A percentile compares a stretch with the other conserved stretches of the same genome.
These are phyloP conservation scores for Arthrocladium fulminans DNA, from an alignment of 2,329 filamentous ascomycete species.

Conservation along the genomic window DNA sequence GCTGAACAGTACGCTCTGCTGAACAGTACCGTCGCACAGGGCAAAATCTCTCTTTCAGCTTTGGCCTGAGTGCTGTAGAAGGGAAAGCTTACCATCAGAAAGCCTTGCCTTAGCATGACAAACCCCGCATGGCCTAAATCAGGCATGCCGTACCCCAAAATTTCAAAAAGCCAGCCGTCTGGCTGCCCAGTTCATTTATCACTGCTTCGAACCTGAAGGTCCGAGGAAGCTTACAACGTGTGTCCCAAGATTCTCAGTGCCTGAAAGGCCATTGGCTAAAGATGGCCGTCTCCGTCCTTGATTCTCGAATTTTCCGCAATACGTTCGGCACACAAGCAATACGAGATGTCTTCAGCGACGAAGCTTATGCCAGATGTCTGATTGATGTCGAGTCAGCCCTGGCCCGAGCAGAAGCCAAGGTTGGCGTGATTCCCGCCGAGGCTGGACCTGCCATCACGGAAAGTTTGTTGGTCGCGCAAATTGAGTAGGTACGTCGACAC, in stretches of 20 bases:
- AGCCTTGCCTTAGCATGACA: too few relatives aligned
- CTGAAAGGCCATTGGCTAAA: background rate
- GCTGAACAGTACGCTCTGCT: too few relatives aligned
- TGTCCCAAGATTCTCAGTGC: too few relatives aligned
- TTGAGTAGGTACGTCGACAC: constrained; percentile 14
- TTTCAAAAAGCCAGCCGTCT: too few relatives aligned
- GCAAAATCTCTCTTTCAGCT: too few relatives aligned
- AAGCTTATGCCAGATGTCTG: constrained; percentile 20
- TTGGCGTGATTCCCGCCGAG: constrained; percentile 21
- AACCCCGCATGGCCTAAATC: too few relatives aligned
- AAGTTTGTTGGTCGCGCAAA: constrained; percentile 10
- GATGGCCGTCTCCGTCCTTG: constrained; percentile 23
- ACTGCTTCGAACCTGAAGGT: background rate
- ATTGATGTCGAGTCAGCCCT: constrained; percentile 22
- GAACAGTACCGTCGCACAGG: too few relatives aligned
- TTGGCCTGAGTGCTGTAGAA: too few relatives aligned
- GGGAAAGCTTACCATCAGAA: too few relatives aligned
- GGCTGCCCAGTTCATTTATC: too few relatives aligned
- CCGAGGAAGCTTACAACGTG: background rate
- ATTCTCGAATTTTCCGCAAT: constrained; percentile 24
- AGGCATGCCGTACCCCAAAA: too few relatives aligned
- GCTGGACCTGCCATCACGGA: constrained; percentile 19
- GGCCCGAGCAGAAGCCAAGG: constrained; percentile 21
- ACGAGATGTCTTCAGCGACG: constrained; percentile 22
- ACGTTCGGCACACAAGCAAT: constrained; percentile 23